Percentiles rank a stretch among this genome's conserved stretches.
Evolutionary conservation across 495 filamentous ascomycete species (phyloP).

Genomic region (Penicillium fimorum): DNA sequence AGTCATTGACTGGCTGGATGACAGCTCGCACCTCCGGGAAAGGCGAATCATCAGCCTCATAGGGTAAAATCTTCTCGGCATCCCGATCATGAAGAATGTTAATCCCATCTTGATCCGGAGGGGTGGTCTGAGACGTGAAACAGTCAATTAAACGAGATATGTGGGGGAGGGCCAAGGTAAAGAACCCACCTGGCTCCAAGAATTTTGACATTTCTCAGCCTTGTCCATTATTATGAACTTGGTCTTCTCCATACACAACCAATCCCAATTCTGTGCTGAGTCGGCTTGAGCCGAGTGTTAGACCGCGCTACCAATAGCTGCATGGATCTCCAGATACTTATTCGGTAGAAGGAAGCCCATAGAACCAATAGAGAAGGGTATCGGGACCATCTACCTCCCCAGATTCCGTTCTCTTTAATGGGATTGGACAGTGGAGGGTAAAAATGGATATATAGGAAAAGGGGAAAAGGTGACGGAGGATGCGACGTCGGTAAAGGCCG

Average conservation of each 20-base stretch:
- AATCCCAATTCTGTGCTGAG: background rate
- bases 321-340: background rate
- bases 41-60: slow-evolving; percentile 62
- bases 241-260: background rate
- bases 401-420: background rate
- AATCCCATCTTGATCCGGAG: slow-evolving; percentile 16
- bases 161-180: background rate
- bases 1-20: slow-evolving; percentile 57
- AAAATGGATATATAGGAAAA: background rate
- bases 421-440: background rate
- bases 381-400: background rate
- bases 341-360: background rate
- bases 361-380: background rate
- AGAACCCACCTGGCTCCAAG: slow-evolving; percentile 19
- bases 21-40: slow-evolving; percentile 62
- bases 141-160: background rate
- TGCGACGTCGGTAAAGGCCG: slow-evolving; percentile 6
- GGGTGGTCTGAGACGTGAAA: slow-evolving; percentile 7
- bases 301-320: background rate
- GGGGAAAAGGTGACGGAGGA: background rate
- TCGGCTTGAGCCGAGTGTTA: slow-evolving; percentile 4
- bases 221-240: background rate
- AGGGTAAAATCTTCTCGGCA: slow-evolving; percentile 39
- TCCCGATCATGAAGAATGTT: slow-evolving; percentile 38
- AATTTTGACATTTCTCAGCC: slow-evolving; percentile 15